phyloP scores from a whole-genome alignment of 2,329 filamentous ascomycete species.

The Phyllosticta citriasiana region DNA sequence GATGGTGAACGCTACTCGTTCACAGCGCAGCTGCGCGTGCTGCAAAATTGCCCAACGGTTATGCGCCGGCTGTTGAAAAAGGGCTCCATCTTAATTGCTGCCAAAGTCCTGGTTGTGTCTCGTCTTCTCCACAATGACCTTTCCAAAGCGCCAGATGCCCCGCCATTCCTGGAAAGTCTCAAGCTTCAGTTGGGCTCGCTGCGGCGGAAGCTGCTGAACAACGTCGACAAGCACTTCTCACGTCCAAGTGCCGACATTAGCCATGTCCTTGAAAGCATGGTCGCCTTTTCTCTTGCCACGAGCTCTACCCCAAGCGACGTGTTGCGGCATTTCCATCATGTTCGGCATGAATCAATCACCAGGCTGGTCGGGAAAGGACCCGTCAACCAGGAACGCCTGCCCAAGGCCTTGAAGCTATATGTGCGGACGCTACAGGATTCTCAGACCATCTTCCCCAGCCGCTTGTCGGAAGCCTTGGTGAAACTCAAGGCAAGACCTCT shows the following conservation, averaged over 20 bases:
- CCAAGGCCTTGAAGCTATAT: slow-evolving; percentile 61
- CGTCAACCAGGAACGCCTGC: slow-evolving; percentile 43
- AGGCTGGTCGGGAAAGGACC: slow-evolving; percentile 45
- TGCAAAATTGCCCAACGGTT: slow-evolving; percentile 45
- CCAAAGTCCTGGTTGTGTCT: slow-evolving; percentile 62
- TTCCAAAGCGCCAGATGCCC: slow-evolving; percentile 38
- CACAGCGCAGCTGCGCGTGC: slow-evolving; percentile 47
- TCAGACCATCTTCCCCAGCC: slow-evolving; percentile 62
- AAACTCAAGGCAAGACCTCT: slow-evolving; percentile 61
- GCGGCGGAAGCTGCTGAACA: slow-evolving; percentile 54
- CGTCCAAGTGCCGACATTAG: slow-evolving; percentile 27
- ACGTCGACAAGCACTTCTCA: slow-evolving; percentile 46
- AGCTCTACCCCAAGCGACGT: slow-evolving; percentile 73
- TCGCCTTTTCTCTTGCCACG: slow-evolving; percentile 71
- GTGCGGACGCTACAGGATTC: slow-evolving; percentile 68
- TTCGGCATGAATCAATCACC: slow-evolving; percentile 60
- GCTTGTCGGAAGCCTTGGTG: slow-evolving; percentile 58
- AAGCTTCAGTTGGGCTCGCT: slow-evolving; percentile 54
- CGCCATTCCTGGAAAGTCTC: slow-evolving; percentile 50
- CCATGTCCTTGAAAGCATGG: slow-evolving; percentile 60
- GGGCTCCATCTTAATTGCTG: slow-evolving; percentile 42
- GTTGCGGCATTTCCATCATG: slow-evolving; percentile 64
- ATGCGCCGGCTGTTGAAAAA: slow-evolving; percentile 44
- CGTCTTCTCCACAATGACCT: slow-evolving; percentile 67
- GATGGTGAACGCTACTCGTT: slow-evolving; percentile 37